phyloP scores from a whole-genome alignment of 805 yeast species.

The Debaryomyces maramus region DNA sequence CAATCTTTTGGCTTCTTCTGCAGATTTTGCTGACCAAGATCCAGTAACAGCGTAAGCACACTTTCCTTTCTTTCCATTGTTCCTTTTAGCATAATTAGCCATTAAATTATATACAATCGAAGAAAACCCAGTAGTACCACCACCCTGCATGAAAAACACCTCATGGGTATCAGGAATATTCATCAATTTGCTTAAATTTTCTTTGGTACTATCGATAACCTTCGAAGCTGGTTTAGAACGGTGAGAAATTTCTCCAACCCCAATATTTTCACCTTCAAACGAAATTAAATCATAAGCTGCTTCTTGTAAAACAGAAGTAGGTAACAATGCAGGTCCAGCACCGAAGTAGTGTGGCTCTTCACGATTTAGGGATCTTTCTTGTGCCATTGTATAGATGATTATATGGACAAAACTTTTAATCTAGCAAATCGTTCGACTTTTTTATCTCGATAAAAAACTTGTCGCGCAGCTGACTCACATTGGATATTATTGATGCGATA shows the following conservation, averaged over 20 bases:
- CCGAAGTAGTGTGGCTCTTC: slow-evolving; percentile 84
- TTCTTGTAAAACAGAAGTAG: slow-evolving; percentile 78
- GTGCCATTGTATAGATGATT: slow-evolving; percentile 1
- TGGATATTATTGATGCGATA: too few species aligned
- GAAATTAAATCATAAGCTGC: slow-evolving; percentile 83
- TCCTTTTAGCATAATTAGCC: slow-evolving; percentile 67
- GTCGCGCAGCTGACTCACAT: too few species aligned
- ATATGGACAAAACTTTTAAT: too few species aligned
- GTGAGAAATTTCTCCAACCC: slow-evolving; percentile 95
- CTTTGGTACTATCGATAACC: slow-evolving; percentile 76
- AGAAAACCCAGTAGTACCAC: slow-evolving; percentile 96
- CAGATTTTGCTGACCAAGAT: slow-evolving; percentile 87
- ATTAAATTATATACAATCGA: slow-evolving; percentile 79
- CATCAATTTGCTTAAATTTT: slow-evolving; percentile 61
- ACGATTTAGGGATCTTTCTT: slow-evolving; percentile 46
- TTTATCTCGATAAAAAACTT: too few species aligned
- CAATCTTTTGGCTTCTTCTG: slow-evolving; percentile 81
- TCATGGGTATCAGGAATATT: slow-evolving; percentile 89
- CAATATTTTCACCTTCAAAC: slow-evolving; percentile 71
- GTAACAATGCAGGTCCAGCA: slow-evolving; percentile 97
- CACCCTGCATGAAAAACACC: slow-evolving; percentile 94
- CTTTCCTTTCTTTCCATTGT: slow-evolving; percentile 68
- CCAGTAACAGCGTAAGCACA: slow-evolving; percentile 92
- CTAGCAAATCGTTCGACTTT: too few species aligned
- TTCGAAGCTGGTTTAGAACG: slow-evolving; percentile 80